These are phyloP conservation scores for Edhazardia aedis DNA, from an alignment of 371 early-diverging fungal species.

Conservation along the genomic window DNA sequence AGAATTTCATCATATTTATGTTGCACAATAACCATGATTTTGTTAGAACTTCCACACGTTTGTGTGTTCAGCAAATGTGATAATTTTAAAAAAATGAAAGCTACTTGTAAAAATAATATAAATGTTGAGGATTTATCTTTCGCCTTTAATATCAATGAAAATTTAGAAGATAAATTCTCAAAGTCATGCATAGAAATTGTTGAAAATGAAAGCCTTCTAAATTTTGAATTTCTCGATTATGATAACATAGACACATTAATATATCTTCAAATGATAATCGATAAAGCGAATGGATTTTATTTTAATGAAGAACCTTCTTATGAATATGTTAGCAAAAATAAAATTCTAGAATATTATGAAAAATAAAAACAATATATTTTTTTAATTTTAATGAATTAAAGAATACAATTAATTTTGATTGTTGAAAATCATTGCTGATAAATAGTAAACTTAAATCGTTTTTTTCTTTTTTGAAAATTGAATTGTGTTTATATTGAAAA, in stretches of 20 bases:
- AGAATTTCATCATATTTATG: conserved; percentile 22
- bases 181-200: background rate
- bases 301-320: too few species aligned
- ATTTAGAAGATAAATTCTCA: background rate
- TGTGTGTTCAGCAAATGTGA: conserved; percentile 25
- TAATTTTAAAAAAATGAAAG: conserved; percentile 4
- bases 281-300: conserved; percentile 18
- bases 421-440: too few species aligned
- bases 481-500: too few species aligned
- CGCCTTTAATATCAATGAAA: background rate
- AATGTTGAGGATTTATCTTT: background rate
- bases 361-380: too few species aligned
- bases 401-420: too few species aligned
- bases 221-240: conserved; percentile 21
- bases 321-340: too few species aligned
- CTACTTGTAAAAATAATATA: conserved; percentile 1
- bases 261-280: conserved; percentile 15
- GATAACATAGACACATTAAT: conserved; percentile 9
- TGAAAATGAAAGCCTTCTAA: conserved; percentile 8
- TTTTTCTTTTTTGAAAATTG: too few species aligned
- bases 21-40: conserved; percentile 5
- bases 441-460: too few species aligned
- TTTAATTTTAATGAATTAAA: too few species aligned
- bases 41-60: conserved; percentile 17
- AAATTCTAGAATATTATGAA: too few species aligned